Conservation (phyloP, 1,139 yeast genomes). For the Scheffersomyces segobiensis region DNA sequence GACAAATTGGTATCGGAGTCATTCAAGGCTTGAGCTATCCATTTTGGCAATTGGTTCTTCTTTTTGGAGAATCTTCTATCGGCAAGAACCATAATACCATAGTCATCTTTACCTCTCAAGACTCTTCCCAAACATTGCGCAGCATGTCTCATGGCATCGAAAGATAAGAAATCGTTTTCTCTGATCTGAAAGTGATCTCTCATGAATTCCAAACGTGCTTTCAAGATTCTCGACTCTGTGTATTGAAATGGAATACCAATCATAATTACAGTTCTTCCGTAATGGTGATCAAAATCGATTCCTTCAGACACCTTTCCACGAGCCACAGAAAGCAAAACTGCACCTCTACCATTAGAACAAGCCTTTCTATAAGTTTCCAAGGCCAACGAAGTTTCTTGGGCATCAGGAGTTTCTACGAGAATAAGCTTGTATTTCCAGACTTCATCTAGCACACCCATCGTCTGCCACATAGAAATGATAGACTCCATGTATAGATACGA, state of each 20-base stretch:
- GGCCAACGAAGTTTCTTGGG: conserved; percentile 95
- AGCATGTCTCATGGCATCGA: conserved; percentile 99
- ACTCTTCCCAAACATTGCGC: conserved; percentile 98
- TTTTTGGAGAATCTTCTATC: conserved; percentile 90
- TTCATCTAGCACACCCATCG: conserved; percentile 95
- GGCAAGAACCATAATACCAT: conserved; percentile 97
- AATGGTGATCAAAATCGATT: conserved; percentile 97
- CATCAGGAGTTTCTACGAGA: conserved; percentile 98
- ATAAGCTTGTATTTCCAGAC: conserved; percentile 97
- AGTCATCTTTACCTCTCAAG: conserved; percentile 94
- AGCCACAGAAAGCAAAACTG: conserved; percentile 92
- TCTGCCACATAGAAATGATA: conserved; percentile 97
- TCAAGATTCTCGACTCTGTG: conserved; percentile 92
- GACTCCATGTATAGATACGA: conserved; percentile 97
- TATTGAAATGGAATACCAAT: conserved; percentile 99
- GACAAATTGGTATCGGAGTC: conserved; percentile 92
- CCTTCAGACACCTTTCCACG: conserved; percentile 99
- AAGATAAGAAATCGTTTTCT: conserved; percentile 91
- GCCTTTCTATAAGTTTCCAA: conserved; percentile 95
- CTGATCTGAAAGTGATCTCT: conserved; percentile 90
- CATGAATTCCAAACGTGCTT: conserved; percentile 89
- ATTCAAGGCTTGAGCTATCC: conserved; percentile 91
- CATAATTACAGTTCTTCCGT: conserved; percentile 96
- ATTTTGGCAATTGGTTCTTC: conserved; percentile 85
- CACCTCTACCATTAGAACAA: conserved; percentile 97